These are phyloP conservation scores for Actinidia polygama DNA, from an alignment of 179 eudicot genomes.

Conservation along the genomic window DNA sequence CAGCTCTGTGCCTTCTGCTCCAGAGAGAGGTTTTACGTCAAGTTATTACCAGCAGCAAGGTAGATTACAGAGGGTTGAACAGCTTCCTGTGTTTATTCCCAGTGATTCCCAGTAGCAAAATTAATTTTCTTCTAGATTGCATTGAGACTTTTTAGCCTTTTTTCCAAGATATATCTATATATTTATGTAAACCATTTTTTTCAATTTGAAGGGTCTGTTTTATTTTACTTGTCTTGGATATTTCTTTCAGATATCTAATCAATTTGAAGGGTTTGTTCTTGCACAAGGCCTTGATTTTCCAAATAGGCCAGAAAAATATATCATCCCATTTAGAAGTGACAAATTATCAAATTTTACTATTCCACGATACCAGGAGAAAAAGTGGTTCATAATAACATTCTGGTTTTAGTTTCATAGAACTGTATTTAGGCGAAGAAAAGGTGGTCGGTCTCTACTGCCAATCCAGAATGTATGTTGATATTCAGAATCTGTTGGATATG, in stretches of 20 bases:
- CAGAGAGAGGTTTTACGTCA: constrained; percentile 35
- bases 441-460: no score
- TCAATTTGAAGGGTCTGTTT: background rate
- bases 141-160: constrained; percentile 25
- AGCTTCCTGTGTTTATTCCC: constrained; percentile 90
- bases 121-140: constrained; percentile 49
- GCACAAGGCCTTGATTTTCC: no score
- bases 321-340: no score
- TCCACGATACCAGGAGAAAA: no score
- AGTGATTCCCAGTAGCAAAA: constrained; percentile 71
- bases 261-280: background rate
- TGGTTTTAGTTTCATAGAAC: no score
- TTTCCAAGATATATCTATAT: background rate
- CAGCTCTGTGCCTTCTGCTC: constrained; percentile 24
- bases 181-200: background rate
- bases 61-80: constrained; percentile 75
- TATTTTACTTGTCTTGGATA: background rate
- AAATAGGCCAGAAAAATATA: no score
- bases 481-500: no score
- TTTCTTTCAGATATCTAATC: background rate
- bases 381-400: no score
- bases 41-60: constrained; percentile 75
- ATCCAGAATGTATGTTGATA: no score
- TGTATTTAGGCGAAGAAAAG: no score
- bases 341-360: no score